phyloP scores from a whole-genome alignment of 2,329 filamentous ascomycete species.

The Sarocladiaceae sp. region DNA sequence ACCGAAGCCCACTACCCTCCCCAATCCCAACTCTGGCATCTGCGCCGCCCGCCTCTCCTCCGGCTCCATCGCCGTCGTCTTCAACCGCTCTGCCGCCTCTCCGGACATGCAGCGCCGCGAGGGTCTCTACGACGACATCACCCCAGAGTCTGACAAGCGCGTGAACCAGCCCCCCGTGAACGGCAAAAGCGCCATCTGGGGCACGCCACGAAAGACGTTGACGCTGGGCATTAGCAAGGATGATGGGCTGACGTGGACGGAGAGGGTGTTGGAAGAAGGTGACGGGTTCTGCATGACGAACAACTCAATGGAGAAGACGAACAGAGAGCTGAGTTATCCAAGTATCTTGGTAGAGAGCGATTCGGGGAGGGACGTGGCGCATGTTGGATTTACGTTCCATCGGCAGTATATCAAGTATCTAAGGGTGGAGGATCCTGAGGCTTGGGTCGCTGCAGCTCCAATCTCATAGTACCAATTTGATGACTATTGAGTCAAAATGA shows the following conservation, averaged over 20 bases:
- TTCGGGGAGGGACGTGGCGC: constrained; percentile 16
- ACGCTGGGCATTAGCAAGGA: constrained; percentile 29
- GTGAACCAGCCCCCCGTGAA: constrained; percentile 28
- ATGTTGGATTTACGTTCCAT: constrained; percentile 37
- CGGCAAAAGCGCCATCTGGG: constrained; percentile 36
- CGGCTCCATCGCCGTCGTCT: constrained; percentile 29
- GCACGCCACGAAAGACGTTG: constrained; percentile 29
- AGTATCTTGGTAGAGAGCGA: constrained; percentile 27
- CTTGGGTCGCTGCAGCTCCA: constrained; percentile 15
- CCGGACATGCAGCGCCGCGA: constrained; percentile 26
- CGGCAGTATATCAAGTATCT: constrained; percentile 36
- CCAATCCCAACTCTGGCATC: constrained; percentile 38
- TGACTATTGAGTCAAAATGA: neutral
- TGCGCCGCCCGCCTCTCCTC: constrained; percentile 30
- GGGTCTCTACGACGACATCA: constrained; percentile 39
- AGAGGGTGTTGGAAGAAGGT: constrained; percentile 33
- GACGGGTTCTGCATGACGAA: constrained; percentile 41
- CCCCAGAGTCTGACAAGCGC: constrained; percentile 30
- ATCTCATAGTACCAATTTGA: no score
- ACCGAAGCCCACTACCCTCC: constrained; percentile 27
- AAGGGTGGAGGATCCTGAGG: constrained; percentile 20
- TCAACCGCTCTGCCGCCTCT: constrained; percentile 31
- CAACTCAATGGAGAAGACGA: constrained; percentile 32
- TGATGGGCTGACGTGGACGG: constrained; percentile 29
- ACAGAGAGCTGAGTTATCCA: constrained; percentile 37